These are phyloP conservation scores for Didymella pinodella DNA, from an alignment of 2,329 filamentous ascomycete genomes.

Conservation along the genomic window DNA sequence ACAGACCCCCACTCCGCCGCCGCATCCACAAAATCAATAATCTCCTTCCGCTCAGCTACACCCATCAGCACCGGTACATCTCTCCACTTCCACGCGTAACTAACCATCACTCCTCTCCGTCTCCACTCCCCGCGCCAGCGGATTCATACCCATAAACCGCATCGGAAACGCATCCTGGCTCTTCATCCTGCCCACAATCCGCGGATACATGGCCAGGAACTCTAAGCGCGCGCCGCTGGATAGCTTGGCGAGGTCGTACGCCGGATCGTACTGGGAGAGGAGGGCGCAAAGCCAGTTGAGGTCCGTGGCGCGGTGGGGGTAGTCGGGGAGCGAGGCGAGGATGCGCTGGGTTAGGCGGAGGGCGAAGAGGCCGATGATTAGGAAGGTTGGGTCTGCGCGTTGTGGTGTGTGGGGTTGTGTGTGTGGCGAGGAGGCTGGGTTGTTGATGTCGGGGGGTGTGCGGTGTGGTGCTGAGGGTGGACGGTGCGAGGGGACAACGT, in stretches of 20 bases:
- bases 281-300: slow-evolving; percentile 33
- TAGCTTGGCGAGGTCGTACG: slow-evolving; percentile 32
- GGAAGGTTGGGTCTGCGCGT: slow-evolving; percentile 7
- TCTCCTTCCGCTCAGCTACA: slow-evolving; percentile 24
- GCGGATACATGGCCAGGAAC: slow-evolving; percentile 28
- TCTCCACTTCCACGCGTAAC: slow-evolving; percentile 1
- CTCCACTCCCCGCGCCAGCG: slow-evolving; percentile 8
- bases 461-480: too few relatives aligned
- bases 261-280: slow-evolving; percentile 22
- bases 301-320: slow-evolving; percentile 25
- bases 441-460: too few relatives aligned
- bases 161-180: slow-evolving; percentile 31
- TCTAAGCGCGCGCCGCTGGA: slow-evolving; percentile 22
- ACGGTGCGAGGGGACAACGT: background rate
- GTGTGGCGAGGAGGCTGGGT: too few relatives aligned
- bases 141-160: slow-evolving; percentile 36
- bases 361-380: slow-evolving; percentile 39
- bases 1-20: slow-evolving; percentile 40
- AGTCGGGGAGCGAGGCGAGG: slow-evolving; percentile 27
- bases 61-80: background rate
- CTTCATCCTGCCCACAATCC: slow-evolving; percentile 33
- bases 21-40: slow-evolving; percentile 39
- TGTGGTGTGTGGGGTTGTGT: too few relatives aligned
- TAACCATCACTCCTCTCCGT: slow-evolving; percentile 28
- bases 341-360: slow-evolving; percentile 31